Conservation (phyloP, 371 early-diverging fungal genomes). For the Actinomortierella ambigua region DNA sequence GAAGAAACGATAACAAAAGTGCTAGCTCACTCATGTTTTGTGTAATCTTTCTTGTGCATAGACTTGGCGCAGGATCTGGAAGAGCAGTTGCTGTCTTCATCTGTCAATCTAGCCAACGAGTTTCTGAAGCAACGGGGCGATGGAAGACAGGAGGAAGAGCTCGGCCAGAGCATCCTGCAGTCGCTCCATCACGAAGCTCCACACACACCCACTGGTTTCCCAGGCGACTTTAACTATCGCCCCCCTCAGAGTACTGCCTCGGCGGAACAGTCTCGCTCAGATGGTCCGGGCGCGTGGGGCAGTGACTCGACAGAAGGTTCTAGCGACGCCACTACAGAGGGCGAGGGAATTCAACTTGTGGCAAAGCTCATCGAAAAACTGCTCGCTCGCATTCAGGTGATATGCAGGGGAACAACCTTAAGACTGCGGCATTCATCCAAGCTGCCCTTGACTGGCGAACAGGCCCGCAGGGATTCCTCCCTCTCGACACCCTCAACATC, state of each 20-base stretch:
- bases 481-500: not conserved
- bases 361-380: slow-evolving; percentile 74
- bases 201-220: slow-evolving; percentile 31
- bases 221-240: slow-evolving; percentile 37
- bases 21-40: no score
- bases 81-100: slow-evolving; percentile 79
- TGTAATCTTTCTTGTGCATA: not conserved
- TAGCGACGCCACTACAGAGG: slow-evolving; percentile 41
- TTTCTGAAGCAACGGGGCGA: slow-evolving; percentile 74
- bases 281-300: not conserved
- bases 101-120: slow-evolving; percentile 86
- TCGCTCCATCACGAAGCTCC: slow-evolving; percentile 50
- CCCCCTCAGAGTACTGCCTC: slow-evolving; percentile 11
- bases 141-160: slow-evolving; percentile 57
- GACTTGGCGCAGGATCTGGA: slow-evolving; percentile 51
- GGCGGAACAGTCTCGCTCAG: slow-evolving; percentile 6
- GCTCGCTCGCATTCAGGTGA: slow-evolving; percentile 64
- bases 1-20: no score
- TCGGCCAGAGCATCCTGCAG: slow-evolving; percentile 61
- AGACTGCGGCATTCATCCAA: slow-evolving; percentile 60
- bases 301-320: not conserved
- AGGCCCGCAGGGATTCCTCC: not conserved
- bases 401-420: slow-evolving; percentile 56
- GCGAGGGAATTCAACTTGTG: slow-evolving; percentile 69
- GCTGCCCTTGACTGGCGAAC: slow-evolving; percentile 26